These are phyloP conservation scores for Penicillium aurantiogriseum DNA, from an alignment of 2,329 filamentous ascomycete genomes.

Conservation along the genomic window DNA sequence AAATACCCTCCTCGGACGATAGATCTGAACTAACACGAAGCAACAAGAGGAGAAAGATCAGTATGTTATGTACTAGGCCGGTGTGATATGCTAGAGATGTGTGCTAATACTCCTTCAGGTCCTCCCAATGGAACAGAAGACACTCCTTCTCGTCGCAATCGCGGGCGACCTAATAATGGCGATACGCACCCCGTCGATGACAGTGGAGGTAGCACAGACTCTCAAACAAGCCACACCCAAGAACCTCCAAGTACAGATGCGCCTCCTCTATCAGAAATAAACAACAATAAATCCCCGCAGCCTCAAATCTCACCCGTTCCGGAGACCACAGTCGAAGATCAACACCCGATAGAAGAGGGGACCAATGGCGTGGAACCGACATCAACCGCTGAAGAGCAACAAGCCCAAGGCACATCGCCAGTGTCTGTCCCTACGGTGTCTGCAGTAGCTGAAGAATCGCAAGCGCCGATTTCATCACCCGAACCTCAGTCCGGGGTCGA, in stretches of 20 bases:
- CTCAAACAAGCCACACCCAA: neutral
- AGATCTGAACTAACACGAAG: constrained; percentile 26
- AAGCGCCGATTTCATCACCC: neutral
- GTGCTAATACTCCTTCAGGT: constrained; percentile 19
- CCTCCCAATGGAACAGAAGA: constrained; percentile 5
- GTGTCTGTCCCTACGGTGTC: neutral
- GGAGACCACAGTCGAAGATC: neutral
- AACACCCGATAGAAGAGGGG: neutral
- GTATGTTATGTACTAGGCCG: constrained; percentile 23
- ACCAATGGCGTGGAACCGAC: neutral
- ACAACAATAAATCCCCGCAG: neutral
- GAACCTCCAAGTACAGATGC: constrained; percentile 2
- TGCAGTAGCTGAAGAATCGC: neutral
- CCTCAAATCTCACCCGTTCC: neutral
- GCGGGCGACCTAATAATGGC: neutral
- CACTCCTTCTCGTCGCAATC: constrained; percentile 7
- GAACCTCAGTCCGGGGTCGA: neutral
- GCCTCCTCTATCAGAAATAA: neutral
- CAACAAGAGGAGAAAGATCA: constrained; percentile 35
- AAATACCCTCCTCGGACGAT: constrained; percentile 37
- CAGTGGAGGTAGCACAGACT: constrained; percentile 2
- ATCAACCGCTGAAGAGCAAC: neutral
- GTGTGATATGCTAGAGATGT: neutral
- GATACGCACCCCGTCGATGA: constrained; percentile 4
- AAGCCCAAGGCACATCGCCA: neutral